Evolutionary conservation across 2,329 filamentous ascomycete species (phyloP), one percentile per base, ranked within the genome.

Genomic region (Calycina marina): DNA sequence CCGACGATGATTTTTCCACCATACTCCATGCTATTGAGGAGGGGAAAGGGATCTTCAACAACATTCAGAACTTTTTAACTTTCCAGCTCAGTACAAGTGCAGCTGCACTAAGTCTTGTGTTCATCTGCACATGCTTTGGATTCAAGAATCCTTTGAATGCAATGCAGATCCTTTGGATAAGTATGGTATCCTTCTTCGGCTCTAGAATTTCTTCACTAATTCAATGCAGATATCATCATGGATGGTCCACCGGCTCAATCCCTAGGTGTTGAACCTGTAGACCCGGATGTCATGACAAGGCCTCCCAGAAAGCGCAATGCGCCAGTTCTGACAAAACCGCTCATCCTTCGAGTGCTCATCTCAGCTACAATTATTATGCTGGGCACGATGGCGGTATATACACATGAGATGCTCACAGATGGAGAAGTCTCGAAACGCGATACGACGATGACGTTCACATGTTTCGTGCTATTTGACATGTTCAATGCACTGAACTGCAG

Each of bases 81-180:
- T 98, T 98, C 59, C 92, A 98, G 61, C 70, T 98, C 36, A 94
- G 86, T 56, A 98, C 90, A 29, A 94, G 85, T 53, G 90, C 92
- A 13, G 90, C 92, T 34, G 85, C 90, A 39, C 63, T 98, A 44
- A 84, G 81, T 36, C 66, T 98, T 33, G 90, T 98, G 12, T 72
- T 98, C 44, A 58, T 98, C 49, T 94, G 86, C 63, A 94, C 85
- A 17, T 79, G 83, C 45, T 69, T 94, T 40, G 90, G 90, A 24
- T 90, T 92, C 61, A 86, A 84, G 58, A 93, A 90, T 53, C 92
- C 90, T 28, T 66, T 98, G 39, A 98, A 98, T 54, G 85, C 90
- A 30, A 98, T 98, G 90, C 90, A 98, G 61, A 98, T 98, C 61
- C 69, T 98, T 25, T 98, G 90, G 90, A 98, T 98, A 51, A 98